Conservation (phyloP, 2,329 filamentous ascomycete genomes). For the Helotiales sp. region DNA sequence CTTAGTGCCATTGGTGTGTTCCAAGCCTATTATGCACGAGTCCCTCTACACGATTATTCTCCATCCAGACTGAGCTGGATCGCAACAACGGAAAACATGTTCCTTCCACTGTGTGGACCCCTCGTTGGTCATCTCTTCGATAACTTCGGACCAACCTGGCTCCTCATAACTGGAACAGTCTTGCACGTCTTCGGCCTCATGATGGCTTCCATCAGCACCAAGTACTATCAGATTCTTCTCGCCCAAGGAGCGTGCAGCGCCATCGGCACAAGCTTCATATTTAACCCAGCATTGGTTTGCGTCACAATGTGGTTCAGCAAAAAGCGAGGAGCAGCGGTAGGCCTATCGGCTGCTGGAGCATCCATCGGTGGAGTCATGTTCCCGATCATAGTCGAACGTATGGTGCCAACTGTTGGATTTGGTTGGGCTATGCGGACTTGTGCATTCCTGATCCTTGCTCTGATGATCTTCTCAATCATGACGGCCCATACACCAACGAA, state of each 20-base stretch:
- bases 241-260: slow-evolving; percentile 53
- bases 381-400: slow-evolving; percentile 52
- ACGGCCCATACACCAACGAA: slow-evolving; percentile 33
- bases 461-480: slow-evolving; percentile 35
- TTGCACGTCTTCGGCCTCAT: slow-evolving; percentile 48
- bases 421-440: slow-evolving; percentile 55
- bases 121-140: neutral
- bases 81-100: slow-evolving; percentile 49
- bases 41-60: slow-evolving; percentile 47
- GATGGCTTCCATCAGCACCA: slow-evolving; percentile 35
- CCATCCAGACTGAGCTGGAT: slow-evolving; percentile 58
- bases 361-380: slow-evolving; percentile 55
- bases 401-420: slow-evolving; percentile 52
- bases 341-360: slow-evolving; percentile 46
- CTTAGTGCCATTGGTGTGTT: slow-evolving; percentile 41
- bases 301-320: slow-evolving; percentile 45
- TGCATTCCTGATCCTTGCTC: slow-evolving; percentile 49
- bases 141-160: slow-evolving; percentile 30
- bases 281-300: slow-evolving; percentile 41
- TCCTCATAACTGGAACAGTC: slow-evolving; percentile 42
- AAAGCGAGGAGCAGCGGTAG: slow-evolving; percentile 45
- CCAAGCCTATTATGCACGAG: slow-evolving; percentile 48
- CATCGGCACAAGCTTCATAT: slow-evolving; percentile 41
- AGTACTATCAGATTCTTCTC: slow-evolving; percentile 55
- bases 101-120: slow-evolving; percentile 30